Evolutionary conservation across 2,329 filamentous ascomycete species (phyloP), one percentile per base, ranked within the genome.

Genomic region (Ilyonectria robusta): DNA sequence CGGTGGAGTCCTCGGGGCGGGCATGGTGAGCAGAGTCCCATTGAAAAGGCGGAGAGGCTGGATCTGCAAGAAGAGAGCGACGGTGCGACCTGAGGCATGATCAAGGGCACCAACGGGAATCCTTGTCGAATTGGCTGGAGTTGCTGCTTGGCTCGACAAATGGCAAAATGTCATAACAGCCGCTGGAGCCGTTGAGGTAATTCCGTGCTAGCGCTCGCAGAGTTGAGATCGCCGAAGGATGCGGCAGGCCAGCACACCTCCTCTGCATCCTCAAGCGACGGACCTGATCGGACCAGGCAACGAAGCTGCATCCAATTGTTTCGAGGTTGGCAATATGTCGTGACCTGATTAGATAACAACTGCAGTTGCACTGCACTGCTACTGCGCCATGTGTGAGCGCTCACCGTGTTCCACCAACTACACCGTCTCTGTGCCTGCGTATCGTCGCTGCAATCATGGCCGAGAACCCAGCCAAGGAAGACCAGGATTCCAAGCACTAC

Each of bases 161-260:
- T 44, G 62, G 48, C 23, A 48, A 55, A 59, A 44, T 48, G 62
- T 31, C 35, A 48, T 42, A 31, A 40, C 58, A 61, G 62, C 62
- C 54, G 62, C 62, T 50, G 59, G 58, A 50, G 55, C 66, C 66
- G 58, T 62, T 66, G 62, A 66, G 58, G 47, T 35, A 58, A 68
- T 65, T 65, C 19, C 35, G 51, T 51, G 55, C 31, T 63, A 59
- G 51, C 51, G 65, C 48, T 48, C 48, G 55, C 13, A 13, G 37
- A 47, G 31, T 26, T 48, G 53, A 6, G 19, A 53, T n/a, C 47
- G 13, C 31, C 10, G 17, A 26, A 26, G 19, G 40, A 47, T 56
- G 62, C 40, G 33, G 51, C 51, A 47, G 56, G 53, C 42, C 8
- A 35, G 7, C 40, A 33, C 26, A 26, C 26, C 23, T 23, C 26